These are phyloP conservation scores for Fraxinus platypoda DNA, from an alignment of 305 asterid genomes.

Conservation along the genomic window DNA sequence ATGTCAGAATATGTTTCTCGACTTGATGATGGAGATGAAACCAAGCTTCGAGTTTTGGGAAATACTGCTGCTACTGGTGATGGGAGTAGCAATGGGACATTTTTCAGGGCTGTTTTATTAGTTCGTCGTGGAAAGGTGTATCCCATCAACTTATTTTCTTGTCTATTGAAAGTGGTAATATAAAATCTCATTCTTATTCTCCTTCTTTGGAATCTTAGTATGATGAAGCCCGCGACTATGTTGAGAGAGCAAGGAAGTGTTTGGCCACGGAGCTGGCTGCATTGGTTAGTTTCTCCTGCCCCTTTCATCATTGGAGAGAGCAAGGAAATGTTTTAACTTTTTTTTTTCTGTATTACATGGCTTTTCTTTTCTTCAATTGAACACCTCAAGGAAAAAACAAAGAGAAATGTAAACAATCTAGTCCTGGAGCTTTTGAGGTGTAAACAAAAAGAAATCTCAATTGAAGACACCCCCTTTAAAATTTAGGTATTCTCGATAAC, in stretches of 20 bases:
- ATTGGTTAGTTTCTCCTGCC: constrained; percentile 60
- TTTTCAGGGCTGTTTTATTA: constrained; percentile 83
- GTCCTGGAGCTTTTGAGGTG: not conserved
- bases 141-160: constrained; percentile 8
- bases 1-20: constrained; percentile 97
- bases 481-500: too few relatives aligned
- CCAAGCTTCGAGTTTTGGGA: constrained; percentile 87
- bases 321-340: not conserved
- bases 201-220: constrained; percentile 45
- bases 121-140: constrained; percentile 92
- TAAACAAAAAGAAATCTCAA: too few relatives aligned
- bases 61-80: constrained; percentile 95
- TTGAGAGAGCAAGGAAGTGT: constrained; percentile 95
- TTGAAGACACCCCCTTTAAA: too few relatives aligned
- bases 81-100: constrained; percentile 94
- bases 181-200: constrained; percentile 25
- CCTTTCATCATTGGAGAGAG: constrained; percentile 4
- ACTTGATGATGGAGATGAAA: constrained; percentile 98
- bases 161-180: constrained; percentile 9
- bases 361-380: not conserved
- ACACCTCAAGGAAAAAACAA: not conserved
- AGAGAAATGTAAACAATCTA: constrained; percentile 9
- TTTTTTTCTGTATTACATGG: not conserved
- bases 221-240: constrained; percentile 93
- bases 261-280: constrained; percentile 99